phyloP scores from a whole-genome alignment of 1,139 yeast species.

The Arxiozyma slooffiae region DNA sequence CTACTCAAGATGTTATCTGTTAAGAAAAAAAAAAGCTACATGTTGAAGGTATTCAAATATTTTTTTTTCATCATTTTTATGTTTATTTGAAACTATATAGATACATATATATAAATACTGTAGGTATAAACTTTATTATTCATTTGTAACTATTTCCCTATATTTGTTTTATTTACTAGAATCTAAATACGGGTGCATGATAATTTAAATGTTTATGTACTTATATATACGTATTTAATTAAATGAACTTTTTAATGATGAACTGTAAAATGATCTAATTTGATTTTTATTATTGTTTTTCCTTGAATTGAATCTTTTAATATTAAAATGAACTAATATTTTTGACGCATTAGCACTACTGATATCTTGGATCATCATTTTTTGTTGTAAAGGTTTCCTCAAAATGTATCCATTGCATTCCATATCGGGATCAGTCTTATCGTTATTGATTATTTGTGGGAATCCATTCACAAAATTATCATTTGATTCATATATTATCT shows the following conservation, averaged over 20 bases:
- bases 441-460: constrained; percentile 39
- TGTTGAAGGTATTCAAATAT: neutral
- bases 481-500: constrained; percentile 14
- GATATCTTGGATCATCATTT: constrained; percentile 10
- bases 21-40: constrained; percentile 29
- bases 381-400: constrained; percentile 18
- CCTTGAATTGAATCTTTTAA: constrained; percentile 9
- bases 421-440: constrained; percentile 17
- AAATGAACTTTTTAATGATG: constrained; percentile 10
- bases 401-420: constrained; percentile 26
- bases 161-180: neutral
- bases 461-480: constrained; percentile 42
- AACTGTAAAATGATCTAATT: constrained; percentile 17
- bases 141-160: neutral
- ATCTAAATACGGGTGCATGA: neutral
- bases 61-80: neutral
- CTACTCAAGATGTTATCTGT: constrained; percentile 82
- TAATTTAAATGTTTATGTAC: neutral
- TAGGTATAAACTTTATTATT: neutral
- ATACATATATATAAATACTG: neutral
- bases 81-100: neutral
- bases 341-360: constrained; percentile 11
- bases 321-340: constrained; percentile 13
- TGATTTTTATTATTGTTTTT: constrained; percentile 13
- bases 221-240: neutral